A percentile compares a stretch with the other conserved stretches of the same genome.
These are phyloP conservation scores for Flaveria robusta DNA, from an alignment of 129 eudicot species.

Conservation along the genomic window DNA sequence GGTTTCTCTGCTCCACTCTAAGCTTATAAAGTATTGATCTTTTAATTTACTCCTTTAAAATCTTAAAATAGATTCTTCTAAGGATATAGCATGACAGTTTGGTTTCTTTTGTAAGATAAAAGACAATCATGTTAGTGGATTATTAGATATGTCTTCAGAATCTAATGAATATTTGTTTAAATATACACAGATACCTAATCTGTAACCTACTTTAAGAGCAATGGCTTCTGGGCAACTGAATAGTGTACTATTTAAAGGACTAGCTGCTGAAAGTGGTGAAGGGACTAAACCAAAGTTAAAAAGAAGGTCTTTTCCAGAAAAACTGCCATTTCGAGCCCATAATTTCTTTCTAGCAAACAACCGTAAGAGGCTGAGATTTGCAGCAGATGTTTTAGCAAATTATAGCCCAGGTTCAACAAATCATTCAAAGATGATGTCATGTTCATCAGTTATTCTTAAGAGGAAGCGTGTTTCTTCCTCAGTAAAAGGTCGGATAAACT, in stretches of 20 bases:
- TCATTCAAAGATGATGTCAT: slow-evolving; percentile 33
- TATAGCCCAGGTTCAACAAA: slow-evolving; percentile 36
- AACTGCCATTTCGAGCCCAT: slow-evolving; percentile 28
- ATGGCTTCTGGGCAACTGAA: slow-evolving; percentile 56
- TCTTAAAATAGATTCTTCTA: not conserved
- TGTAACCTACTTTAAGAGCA: slow-evolving; percentile 25
- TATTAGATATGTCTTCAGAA: not conserved
- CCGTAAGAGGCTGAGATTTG: slow-evolving; percentile 39
- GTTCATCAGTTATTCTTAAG: slow-evolving; percentile 42
- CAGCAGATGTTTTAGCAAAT: slow-evolving; percentile 33
- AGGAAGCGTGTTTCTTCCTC: slow-evolving; percentile 41
- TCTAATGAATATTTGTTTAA: slow-evolving; percentile 14
- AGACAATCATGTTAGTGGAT: slow-evolving; percentile 11
- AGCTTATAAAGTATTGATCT: slow-evolving; percentile 10
- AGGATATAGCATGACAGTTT: not conserved
- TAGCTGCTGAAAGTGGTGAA: slow-evolving; percentile 37
- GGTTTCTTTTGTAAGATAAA: slow-evolving; percentile 14
- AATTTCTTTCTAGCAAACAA: slow-evolving; percentile 14
- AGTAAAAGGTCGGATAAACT: slow-evolving; percentile 35
- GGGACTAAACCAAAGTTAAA: slow-evolving; percentile 24
- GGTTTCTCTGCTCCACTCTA: slow-evolving; percentile 44
- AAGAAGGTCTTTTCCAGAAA: slow-evolving; percentile 29
- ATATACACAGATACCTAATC: slow-evolving; percentile 38
- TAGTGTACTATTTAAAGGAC: slow-evolving; percentile 37
- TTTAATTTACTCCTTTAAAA: not conserved